A percentile compares a stretch with the other conserved stretches of the same genome.
Conservation (phyloP, 345 rosid genomes). For the Triadica sebifera region DNA sequence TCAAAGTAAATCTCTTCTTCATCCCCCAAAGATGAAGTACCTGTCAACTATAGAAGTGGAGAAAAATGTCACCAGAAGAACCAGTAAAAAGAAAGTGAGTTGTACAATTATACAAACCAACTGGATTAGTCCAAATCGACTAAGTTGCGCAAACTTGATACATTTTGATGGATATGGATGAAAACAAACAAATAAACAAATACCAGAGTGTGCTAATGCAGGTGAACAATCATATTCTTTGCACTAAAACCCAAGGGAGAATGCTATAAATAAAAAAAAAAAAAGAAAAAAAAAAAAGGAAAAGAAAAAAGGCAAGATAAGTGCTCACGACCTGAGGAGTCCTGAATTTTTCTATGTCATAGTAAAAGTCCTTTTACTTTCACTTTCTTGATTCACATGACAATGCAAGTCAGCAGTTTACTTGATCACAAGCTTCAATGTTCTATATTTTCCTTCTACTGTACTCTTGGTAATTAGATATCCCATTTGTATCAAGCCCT, state of each 20-base stretch:
- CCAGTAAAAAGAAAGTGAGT: neutral
- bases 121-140: too few relatives aligned
- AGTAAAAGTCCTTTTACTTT: neutral
- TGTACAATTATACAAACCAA: neutral
- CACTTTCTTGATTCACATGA: neutral
- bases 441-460: neutral
- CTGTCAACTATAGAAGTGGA: slow-evolving; percentile 45
- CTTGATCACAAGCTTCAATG: neutral
- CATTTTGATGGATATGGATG: too few relatives aligned
- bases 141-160: too few relatives aligned
- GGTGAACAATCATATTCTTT: too few relatives aligned
- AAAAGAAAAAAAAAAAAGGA: too few relatives aligned
- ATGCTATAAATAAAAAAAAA: too few relatives aligned
- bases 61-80: neutral
- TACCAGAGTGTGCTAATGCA: too few relatives aligned
- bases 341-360: neutral
- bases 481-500: neutral
- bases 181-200: too few relatives aligned
- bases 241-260: too few relatives aligned
- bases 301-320: neutral
- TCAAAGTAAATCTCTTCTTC: slow-evolving; percentile 82
- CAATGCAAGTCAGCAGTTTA: neutral
- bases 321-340: neutral
- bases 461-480: neutral
- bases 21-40: slow-evolving; percentile 49